Base-by-base conservation (phyloP, 108 stramenopile genomes). In the Skeletonema costatum region DNA sequence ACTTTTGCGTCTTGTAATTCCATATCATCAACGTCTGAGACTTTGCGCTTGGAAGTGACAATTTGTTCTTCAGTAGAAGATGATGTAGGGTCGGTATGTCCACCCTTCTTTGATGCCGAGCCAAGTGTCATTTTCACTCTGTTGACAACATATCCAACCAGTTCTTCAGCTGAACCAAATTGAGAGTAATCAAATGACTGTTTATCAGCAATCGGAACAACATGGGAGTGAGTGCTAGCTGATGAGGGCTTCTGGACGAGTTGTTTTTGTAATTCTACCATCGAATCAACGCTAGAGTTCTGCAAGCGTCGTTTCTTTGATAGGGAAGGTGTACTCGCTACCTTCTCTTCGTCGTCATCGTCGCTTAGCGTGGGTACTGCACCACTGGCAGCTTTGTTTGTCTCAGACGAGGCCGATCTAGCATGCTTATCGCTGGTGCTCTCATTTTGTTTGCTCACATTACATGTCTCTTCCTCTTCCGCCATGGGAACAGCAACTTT, bases 41-140 rank as follows among this genome's bases (percentile, higher is more conserved):
- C 83, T 70, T 84, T 84, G 41, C 83, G 83, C 50, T 73, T 73
- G 39, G 75, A 50, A 39, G 60, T 68, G 17, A 68, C 44, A n/a
- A 30, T 13, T 60, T 32, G 68, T 13, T 29, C 58, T 13, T 60
- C 58, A 29, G 21, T 60, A 61, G 59, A 32, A 62, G 58, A 69
- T 21, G 6, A 30, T 32, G 58, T 62, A 60, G 68, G 53, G 29
- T 56, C 53, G 6, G 53, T n/a, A 17, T 46, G 16, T 46, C 44
- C 14, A 10, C 12, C 50, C 7, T 17, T 51, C 50, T 51, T 17
- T 36, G 30, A 36, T n/a, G 16, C 16, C 31, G 29, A 30, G 60
- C 60, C 29, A 39, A 36, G n/a, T 9, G 19, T 6, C 30, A 31
- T 51, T 72, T 38, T 53, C 14, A 67, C 71, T 68, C 36, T 38